Evolutionary conservation across 345 rosid genomes (phyloP).

Genomic region (Salix viminalis): DNA sequence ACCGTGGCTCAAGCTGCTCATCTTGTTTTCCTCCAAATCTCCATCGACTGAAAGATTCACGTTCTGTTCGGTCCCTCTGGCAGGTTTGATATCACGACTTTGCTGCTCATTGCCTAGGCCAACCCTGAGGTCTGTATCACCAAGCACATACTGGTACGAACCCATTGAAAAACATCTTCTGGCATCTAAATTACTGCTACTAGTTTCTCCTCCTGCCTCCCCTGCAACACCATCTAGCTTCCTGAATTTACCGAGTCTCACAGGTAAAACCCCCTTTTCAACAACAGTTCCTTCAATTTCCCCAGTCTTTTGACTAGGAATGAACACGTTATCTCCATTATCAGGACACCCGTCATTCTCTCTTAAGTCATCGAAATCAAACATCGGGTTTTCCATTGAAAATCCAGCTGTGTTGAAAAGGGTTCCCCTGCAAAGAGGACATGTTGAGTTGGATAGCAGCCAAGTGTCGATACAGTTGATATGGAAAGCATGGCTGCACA

Average conservation of each 20-base stretch:
- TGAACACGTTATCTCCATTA: slow-evolving; percentile 13
- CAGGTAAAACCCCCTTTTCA: slow-evolving; percentile 23
- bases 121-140: slow-evolving; percentile 24
- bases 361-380: slow-evolving; percentile 24
- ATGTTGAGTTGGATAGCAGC: slow-evolving; percentile 26
- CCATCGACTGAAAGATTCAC: slow-evolving; percentile 9
- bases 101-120: slow-evolving; percentile 10
- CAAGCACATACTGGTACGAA: slow-evolving; percentile 30
- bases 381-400: slow-evolving; percentile 25
- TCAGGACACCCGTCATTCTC: slow-evolving; percentile 16
- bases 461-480: slow-evolving; percentile 29
- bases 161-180: slow-evolving; percentile 35
- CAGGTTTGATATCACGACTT: background rate
- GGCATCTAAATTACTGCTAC: slow-evolving; percentile 33
- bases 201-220: slow-evolving; percentile 24
- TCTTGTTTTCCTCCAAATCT: slow-evolving; percentile 23
- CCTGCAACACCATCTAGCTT: slow-evolving; percentile 13
- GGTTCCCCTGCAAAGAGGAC: slow-evolving; percentile 30
- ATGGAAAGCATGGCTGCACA: slow-evolving; percentile 28
- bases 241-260: slow-evolving; percentile 33
- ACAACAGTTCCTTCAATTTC: slow-evolving; percentile 24
- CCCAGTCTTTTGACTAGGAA: slow-evolving; percentile 15
- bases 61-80: background rate
- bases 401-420: slow-evolving; percentile 24
- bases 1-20: slow-evolving; percentile 13